Base-by-base conservation (phyloP, 2,329 filamentous ascomycete species). In the Aspergillus fischeri region DNA sequence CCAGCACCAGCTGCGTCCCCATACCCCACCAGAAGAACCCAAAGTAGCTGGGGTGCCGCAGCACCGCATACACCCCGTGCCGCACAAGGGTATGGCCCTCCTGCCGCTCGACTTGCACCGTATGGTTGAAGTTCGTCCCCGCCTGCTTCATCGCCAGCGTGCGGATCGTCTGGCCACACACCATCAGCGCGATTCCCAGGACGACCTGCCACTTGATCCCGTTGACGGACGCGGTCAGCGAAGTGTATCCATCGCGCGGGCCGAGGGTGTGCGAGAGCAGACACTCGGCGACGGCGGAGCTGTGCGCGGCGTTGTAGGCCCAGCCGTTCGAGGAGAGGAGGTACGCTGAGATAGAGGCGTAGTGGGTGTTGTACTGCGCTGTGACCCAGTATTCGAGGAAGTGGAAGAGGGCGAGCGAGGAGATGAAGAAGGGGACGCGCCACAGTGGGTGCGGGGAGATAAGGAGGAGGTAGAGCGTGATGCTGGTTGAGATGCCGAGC, bases 1-100 rank as follows among this genome's bases (percentile, higher is more conserved):
- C 93, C 62, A 97, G 80, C 54, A 96, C 85, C 47, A 97, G 70
- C 79, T 99, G 94, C 11, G 92, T 96, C 4, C 94, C 94, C n/a
- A 97, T 70, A 0, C 90, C 91, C 93, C 93, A 99, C 86, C 92
- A 97, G 75, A 96, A 99, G 78, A 97, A 99, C 3, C 93, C 94
- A 78, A 97, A 97, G 76, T 99, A 99, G 58, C 89, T 89, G 11
- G 94, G 94, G 74, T 99, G 94, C 25, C 94, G 81, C 53, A 95
- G 78, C 48, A 83, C 73, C 7, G 79, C 78, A 73, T 97, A 99
- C 35, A 97, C 78, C 0, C 94, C 94, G 28, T 79, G 80, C 0
- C 89, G 96, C 2, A 99, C 90, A n/a, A 99, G 82, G 49, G 80
- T 80, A 73, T 99, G 94, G 1, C 84, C 85, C 3, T 86, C 82